These are phyloP conservation scores for Pisolithus microcarpus DNA, from an alignment of 768 basidiomycete genomes.

Conservation along the genomic window DNA sequence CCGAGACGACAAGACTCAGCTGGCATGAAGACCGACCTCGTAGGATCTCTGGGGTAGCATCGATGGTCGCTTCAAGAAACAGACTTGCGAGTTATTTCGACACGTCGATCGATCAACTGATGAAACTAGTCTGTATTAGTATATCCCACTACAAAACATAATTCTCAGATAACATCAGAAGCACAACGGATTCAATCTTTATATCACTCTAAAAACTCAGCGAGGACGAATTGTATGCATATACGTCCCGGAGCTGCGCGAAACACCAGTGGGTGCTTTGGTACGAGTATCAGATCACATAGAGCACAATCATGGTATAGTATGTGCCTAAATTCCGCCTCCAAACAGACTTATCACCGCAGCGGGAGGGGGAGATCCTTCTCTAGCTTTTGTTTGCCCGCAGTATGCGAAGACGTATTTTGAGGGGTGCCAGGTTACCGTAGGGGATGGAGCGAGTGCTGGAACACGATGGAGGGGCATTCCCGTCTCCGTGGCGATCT, in stretches of 20 bases:
- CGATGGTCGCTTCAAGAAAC: not conserved
- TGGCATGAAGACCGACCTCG: not conserved
- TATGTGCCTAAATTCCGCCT: slow-evolving; percentile 25
- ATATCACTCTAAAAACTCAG: no score
- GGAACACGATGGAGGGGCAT: slow-evolving; percentile 71
- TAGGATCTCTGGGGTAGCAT: not conserved
- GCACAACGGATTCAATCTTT: not conserved
- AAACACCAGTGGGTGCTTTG: no score
- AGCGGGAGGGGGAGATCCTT: slow-evolving; percentile 57
- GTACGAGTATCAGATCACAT: no score
- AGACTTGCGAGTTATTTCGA: not conserved
- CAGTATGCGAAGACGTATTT: slow-evolving; percentile 78
- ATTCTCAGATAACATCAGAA: not conserved
- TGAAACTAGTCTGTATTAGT: not conserved
- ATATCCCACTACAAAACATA: not conserved
- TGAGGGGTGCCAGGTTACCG: slow-evolving; percentile 78
- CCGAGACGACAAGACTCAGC: not conserved
- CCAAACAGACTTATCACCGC: slow-evolving; percentile 74
- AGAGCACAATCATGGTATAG: no score
- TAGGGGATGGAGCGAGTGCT: slow-evolving; percentile 62
- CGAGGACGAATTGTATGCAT: no score
- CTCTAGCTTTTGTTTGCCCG: slow-evolving; percentile 62
- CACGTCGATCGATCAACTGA: no score
- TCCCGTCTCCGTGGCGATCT: slow-evolving; percentile 79
- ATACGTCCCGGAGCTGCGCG: no score